Conservation (phyloP, 768 basidiomycete genomes). For the Hericium alpestre region DNA sequence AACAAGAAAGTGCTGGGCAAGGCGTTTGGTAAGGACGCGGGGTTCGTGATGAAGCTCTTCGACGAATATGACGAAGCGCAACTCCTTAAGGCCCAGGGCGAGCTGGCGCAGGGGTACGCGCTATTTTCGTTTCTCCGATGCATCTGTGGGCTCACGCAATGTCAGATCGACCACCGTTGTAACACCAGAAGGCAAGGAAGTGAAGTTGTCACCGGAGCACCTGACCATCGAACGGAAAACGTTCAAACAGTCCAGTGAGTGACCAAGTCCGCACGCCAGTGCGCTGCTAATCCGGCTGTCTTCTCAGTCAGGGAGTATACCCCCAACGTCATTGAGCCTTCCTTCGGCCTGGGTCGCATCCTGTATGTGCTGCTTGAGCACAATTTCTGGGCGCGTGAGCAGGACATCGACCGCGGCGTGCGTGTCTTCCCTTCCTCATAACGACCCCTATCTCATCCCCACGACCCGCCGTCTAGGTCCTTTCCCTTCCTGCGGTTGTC, state of each 20-base stretch:
- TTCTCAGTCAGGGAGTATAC: conserved; percentile 81
- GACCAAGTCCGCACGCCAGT: background rate
- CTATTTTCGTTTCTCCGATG: conserved; percentile 1
- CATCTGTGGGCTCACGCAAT: conserved; percentile 6
- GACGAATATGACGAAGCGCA: conserved; percentile 55
- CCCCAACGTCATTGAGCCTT: conserved; percentile 98
- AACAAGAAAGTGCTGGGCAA: conserved; percentile 87
- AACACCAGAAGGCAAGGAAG: conserved; percentile 51
- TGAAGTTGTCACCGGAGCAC: conserved; percentile 61
- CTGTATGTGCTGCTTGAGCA: conserved; percentile 91
- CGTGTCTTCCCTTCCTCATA: conserved; percentile 20
- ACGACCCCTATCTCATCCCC: background rate
- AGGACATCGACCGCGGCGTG: conserved; percentile 84
- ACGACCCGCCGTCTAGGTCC: conserved; percentile 41
- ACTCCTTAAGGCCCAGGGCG: conserved; percentile 54
- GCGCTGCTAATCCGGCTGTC: conserved; percentile 7
- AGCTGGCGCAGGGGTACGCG: conserved; percentile 65
- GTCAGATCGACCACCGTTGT: conserved; percentile 45
- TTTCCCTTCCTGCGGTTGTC: conserved; percentile 80
- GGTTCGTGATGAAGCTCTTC: conserved; percentile 49
- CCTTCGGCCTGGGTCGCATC: conserved; percentile 94
- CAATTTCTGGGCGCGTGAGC: conserved; percentile 88
- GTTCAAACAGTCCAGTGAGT: conserved; percentile 72
- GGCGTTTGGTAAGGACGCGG: conserved; percentile 80
- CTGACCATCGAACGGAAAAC: conserved; percentile 74